Evolutionary conservation across 108 stramenopile species (phyloP).

Genomic region (Nitzschia sp.): DNA sequence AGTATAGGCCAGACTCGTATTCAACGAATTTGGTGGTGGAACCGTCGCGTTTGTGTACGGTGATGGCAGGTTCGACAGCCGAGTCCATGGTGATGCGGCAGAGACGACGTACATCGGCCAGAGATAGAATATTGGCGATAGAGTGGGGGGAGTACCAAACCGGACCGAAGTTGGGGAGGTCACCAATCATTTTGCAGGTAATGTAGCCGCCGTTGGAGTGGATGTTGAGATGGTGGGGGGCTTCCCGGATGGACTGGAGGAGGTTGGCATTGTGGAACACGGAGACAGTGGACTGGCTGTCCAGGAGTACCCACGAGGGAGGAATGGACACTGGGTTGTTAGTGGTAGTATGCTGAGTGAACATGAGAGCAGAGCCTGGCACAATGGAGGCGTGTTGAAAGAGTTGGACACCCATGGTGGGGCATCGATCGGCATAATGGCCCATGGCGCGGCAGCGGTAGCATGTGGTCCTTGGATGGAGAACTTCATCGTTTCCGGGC

Average conservation of each 20-base stretch:
- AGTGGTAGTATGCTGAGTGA: too few relatives aligned
- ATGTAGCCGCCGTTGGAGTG: constrained; percentile 25
- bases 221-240: not conserved
- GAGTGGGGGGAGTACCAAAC: constrained; percentile 45
- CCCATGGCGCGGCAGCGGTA: constrained; percentile 2
- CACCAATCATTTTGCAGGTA: constrained; percentile 3
- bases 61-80: not conserved
- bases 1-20: too few relatives aligned
- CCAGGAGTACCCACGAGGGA: constrained; percentile 48
- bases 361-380: too few relatives aligned
- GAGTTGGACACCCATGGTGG: not conserved
- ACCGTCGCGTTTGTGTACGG: constrained; percentile 14
- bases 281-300: constrained; percentile 40
- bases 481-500: too few relatives aligned
- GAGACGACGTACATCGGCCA: constrained; percentile 10
- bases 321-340: too few relatives aligned
- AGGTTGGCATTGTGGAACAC: constrained; percentile 23
- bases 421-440: constrained; percentile 10
- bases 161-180: constrained; percentile 19
- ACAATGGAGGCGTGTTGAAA: too few relatives aligned
- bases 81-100: constrained; percentile 36
- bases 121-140: constrained; percentile 50
- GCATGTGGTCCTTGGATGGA: constrained; percentile 6
- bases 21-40: too few relatives aligned
- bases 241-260: constrained; percentile 31